Percentiles rank a stretch among this genome's conserved stretches.
These are phyloP conservation scores for Physcomitrium patens DNA, from an alignment of 225 moss, liverwort and hornwort genomes.

Conservation along the genomic window DNA sequence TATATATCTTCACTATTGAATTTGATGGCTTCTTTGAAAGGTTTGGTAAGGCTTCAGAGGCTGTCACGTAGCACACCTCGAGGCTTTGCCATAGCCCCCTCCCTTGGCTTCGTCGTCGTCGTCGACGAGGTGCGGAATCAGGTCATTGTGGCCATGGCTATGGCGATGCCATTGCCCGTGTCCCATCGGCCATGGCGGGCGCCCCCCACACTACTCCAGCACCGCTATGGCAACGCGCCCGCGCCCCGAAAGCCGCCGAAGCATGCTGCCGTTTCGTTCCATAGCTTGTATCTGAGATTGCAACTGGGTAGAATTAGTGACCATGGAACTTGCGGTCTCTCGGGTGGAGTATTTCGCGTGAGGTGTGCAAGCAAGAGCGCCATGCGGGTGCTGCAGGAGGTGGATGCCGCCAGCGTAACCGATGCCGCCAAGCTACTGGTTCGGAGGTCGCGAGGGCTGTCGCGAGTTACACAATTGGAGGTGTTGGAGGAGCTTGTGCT, in stretches of 20 bases:
- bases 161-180: background rate
- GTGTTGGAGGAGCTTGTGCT: constrained; percentile 56
- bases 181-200: background rate
- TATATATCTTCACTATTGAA: no score
- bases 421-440: constrained; percentile 37
- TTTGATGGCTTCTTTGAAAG: background rate
- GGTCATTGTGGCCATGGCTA: background rate
- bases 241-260: constrained; percentile 15
- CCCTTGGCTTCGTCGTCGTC: background rate
- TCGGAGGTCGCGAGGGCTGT: constrained; percentile 51
- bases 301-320: constrained; percentile 19
- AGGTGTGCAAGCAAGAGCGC: constrained; percentile 53
- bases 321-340: background rate
- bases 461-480: constrained; percentile 58
- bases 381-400: constrained; percentile 52
- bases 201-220: constrained; percentile 10
- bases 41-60: background rate
- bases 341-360: constrained; percentile 20
- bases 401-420: constrained; percentile 27
- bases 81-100: no score
- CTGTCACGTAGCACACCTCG: background rate
- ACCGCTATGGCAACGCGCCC: background rate
- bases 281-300: constrained; percentile 23
- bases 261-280: constrained; percentile 2
- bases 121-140: background rate